Base-by-base conservation (phyloP, 768 basidiomycete genomes). In the Boletellus ananas region DNA sequence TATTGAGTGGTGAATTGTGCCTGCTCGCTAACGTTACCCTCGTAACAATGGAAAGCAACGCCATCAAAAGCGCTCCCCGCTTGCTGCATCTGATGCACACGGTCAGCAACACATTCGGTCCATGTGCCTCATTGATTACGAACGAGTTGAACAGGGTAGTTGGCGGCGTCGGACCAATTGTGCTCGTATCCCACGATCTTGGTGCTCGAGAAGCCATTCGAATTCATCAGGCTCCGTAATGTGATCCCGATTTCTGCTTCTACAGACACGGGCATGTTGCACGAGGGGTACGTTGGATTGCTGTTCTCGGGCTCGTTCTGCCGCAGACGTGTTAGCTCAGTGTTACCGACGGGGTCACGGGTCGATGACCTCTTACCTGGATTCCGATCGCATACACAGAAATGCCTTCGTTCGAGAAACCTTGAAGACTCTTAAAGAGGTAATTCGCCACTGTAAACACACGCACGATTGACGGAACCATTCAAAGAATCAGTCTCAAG, bases 31-130 rank as follows among this genome's bases (percentile, higher is more conserved):
- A 80, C 79, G 21, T 60, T 67, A 2, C 85, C 86, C 58, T 58
- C 70, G 50, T 90, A 88, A 58, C 88, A 88, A 62, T 90, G 86
- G 61, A 87, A 89, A 0, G 82, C 70, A 12, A 82, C 84, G 4
- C 87, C 87, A 14, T 75, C 72, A 49, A 85, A 85, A 0, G 81
- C 72, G 51, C 66, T 75, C 3, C 68, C 71, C 6, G 78, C 79
- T 40, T 77, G 71, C 60, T 83, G 73, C 79, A 87, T 81, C 75
- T 76, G 44, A 16, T 47, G 42, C 29, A 20, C 5, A 34, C 12
- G 21, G 6, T 62, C 29, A 58, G 45, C 4, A 13, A 29, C 40
- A 6, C 0, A 43, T 20, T 20, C 34, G 1, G 20, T 34, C 2
- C 27, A 18, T 1, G 12, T 3, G 27, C 6, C 3, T 21, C 8